Conservation (phyloP, 345 rosid genomes). For the Abelmoschus esculentus region DNA sequence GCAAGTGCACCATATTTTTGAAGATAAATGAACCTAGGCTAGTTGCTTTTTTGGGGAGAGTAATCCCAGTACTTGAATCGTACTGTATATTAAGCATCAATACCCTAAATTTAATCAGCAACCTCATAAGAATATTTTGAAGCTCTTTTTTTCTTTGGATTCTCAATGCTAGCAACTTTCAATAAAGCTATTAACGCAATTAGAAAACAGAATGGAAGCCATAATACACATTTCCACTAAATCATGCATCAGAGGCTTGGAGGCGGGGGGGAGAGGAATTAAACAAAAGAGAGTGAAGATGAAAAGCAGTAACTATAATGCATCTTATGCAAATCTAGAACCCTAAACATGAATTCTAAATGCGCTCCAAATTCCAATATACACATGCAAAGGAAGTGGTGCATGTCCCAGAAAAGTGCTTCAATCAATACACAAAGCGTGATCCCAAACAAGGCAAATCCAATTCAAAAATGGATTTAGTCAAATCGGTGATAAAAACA, state of each 20-base stretch:
- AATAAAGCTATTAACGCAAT: neutral
- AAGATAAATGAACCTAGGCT: conserved; percentile 1
- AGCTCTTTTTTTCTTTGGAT: neutral
- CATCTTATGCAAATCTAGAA: neutral
- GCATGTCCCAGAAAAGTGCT: neutral
- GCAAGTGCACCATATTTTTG: neutral
- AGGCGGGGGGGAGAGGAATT: neutral
- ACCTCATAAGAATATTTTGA: neutral
- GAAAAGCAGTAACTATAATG: neutral
- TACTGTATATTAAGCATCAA: neutral
- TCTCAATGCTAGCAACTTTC: neutral
- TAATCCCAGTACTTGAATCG: neutral
- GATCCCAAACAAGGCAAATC: neutral
- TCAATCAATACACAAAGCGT: neutral
- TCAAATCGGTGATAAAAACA: neutral
- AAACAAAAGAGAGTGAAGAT: neutral
- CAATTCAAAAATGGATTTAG: neutral
- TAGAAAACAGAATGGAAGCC: neutral
- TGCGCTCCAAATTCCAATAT: neutral
- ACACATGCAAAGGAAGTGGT: neutral
- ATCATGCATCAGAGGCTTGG: neutral
- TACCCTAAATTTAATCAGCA: neutral
- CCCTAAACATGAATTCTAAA: neutral
- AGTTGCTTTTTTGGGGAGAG: neutral
- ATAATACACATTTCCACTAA: neutral